phyloP scores from a whole-genome alignment of 495 filamentous ascomycete genomes.

The Lophiotrema nucula region DNA sequence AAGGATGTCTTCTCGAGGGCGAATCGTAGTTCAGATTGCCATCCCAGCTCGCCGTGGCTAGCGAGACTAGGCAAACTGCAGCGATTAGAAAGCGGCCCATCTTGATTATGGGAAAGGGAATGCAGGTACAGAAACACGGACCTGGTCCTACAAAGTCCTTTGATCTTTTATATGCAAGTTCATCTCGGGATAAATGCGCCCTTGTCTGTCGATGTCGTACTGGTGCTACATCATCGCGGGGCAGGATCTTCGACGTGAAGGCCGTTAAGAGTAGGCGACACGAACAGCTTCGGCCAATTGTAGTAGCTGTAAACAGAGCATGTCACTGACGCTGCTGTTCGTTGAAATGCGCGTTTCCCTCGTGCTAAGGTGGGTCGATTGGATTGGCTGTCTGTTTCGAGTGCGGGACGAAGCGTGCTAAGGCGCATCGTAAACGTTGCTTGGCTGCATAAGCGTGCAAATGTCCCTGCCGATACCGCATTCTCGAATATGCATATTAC shows the following conservation, averaged over 20 bases:
- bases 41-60: slow-evolving; percentile 30
- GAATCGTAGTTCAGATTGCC: slow-evolving; percentile 59
- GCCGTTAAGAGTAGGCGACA: neutral
- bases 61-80: neutral
- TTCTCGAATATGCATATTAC: no score
- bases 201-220: neutral
- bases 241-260: neutral
- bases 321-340: neutral
- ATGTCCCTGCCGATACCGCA: no score
- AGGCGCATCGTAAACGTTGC: neutral
- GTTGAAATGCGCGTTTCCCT: neutral
- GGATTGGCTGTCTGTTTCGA: neutral
- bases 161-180: no score
- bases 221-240: neutral
- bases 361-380: neutral
- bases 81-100: slow-evolving; percentile 1
- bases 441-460: neutral
- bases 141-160: no score
- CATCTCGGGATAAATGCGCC: no score
- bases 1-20: slow-evolving; percentile 58
- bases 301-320: neutral
- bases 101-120: neutral
- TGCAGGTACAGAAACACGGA: neutral
- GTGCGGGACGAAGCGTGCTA: neutral
- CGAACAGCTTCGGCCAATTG: neutral